These are phyloP conservation scores for Lasiodiplodia sp. DNA, from an alignment of 2,329 filamentous ascomycete species.

Conservation along the genomic window DNA sequence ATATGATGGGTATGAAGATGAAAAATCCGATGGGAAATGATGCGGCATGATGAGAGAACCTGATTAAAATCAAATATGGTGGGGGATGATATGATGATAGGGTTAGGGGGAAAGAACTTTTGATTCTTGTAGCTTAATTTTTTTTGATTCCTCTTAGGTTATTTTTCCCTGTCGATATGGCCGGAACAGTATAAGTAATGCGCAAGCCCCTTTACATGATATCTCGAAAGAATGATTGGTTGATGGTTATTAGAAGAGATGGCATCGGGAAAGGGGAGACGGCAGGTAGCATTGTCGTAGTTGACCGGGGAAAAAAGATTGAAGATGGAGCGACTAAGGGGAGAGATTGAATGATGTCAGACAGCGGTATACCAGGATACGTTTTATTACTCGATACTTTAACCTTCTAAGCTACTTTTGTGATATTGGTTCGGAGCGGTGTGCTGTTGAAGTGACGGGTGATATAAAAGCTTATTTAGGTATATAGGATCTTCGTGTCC, in stretches of 20 bases:
- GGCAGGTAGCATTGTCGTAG: not conserved
- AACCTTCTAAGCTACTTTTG: too few relatives aligned
- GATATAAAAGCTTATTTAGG: not conserved
- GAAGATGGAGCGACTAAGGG: not conserved
- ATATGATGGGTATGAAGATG: not conserved
- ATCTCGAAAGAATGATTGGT: not conserved
- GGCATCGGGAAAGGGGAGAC: not conserved
- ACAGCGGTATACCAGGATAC: not conserved
- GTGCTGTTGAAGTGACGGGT: not conserved
- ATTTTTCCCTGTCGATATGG: not conserved
- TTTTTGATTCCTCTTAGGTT: not conserved
- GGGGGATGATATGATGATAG: not conserved
- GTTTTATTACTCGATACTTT: not conserved
- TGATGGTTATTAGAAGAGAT: not conserved
- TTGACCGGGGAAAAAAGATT: not conserved
- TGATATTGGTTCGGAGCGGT: not conserved
- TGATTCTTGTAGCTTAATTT: constrained; percentile 2
- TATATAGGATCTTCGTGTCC: not conserved
- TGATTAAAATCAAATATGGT: not conserved
- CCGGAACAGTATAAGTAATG: not conserved
- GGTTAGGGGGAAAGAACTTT: not conserved
- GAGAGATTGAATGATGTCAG: not conserved
- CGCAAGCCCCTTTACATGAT: not conserved
- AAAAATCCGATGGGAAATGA: not conserved
- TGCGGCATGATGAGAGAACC: not conserved